Evolutionary conservation across 1,284 basidiomycete genomes (phyloP).

Genomic region (Cutaneotrichosporon sp.): DNA sequence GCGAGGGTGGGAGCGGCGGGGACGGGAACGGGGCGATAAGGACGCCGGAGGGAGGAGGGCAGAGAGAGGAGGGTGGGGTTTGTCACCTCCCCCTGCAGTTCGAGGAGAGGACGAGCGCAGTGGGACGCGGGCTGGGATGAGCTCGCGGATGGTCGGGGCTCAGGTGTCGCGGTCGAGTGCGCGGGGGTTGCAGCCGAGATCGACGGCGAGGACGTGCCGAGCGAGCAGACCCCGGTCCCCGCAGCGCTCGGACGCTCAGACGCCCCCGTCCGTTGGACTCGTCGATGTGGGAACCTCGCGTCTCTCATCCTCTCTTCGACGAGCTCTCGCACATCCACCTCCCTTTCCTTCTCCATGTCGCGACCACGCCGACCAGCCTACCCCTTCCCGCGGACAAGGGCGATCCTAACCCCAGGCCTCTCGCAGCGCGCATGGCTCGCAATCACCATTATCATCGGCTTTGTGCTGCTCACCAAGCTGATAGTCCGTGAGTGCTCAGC

Average conservation of each 20-base stretch:
- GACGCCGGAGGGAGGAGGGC: background rate
- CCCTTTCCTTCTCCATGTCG: background rate
- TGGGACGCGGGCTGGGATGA: too few species aligned
- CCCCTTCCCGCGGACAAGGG: background rate
- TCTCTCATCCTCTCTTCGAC: background rate
- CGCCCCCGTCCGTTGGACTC: background rate
- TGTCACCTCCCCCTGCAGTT: too few species aligned
- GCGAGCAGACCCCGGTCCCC: too few species aligned
- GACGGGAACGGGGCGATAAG: background rate
- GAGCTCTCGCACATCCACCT: background rate
- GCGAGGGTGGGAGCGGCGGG: background rate
- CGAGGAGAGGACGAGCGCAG: too few species aligned
- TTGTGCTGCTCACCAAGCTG: slow-evolving; percentile 39
- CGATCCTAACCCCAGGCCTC: slow-evolving; percentile 29
- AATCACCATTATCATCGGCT: slow-evolving; percentile 32
- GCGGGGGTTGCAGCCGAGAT: too few species aligned
- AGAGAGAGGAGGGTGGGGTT: too few species aligned
- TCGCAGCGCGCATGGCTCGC: slow-evolving; percentile 42
- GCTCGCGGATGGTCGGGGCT: too few species aligned
- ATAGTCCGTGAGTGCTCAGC: slow-evolving; percentile 36
- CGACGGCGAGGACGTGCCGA: too few species aligned
- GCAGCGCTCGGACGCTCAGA: background rate
- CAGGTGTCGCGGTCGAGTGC: too few species aligned
- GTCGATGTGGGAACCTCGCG: background rate
- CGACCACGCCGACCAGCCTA: background rate